Conservation (phyloP, 176 grass and related monocot species). For the Lolium perenne region DNA sequence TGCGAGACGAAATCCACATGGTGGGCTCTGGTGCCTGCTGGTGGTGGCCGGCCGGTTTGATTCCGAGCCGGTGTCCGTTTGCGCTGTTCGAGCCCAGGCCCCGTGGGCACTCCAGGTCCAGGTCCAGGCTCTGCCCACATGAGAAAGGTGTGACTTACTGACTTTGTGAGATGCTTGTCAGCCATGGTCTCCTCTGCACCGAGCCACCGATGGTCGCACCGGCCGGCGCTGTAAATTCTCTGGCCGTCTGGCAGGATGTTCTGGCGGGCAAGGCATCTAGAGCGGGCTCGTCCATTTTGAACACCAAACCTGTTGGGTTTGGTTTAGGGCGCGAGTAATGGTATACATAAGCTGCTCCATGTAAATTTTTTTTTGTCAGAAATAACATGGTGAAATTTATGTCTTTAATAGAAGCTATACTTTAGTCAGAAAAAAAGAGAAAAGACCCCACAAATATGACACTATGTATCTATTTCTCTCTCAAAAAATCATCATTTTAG, state of each 20-base stretch:
- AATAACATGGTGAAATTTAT: no score
- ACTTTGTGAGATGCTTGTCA: slow-evolving; percentile 25
- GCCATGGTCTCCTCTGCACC: neutral
- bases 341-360: no score
- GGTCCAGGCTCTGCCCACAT: slow-evolving; percentile 19
- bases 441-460: no score
- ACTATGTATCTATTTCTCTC: no score
- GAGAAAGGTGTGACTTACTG: slow-evolving; percentile 49
- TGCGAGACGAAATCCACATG: neutral
- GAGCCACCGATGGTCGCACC: neutral
- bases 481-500: no score
- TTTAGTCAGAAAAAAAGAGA: no score
- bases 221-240: slow-evolving; percentile 42
- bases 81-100: neutral
- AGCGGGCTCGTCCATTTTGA: no score
- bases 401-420: no score
- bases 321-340: no score
- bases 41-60: neutral
- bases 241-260: neutral
- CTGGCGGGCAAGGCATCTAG: no score
- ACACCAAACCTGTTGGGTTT: no score
- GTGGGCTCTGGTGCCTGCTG: neutral
- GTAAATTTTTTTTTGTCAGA: no score
- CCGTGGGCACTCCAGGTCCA: neutral
- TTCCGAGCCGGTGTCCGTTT: neutral